Evolutionary conservation across 2,329 filamentous ascomycete species (phyloP).

Genomic region (Penicillium sp.): DNA sequence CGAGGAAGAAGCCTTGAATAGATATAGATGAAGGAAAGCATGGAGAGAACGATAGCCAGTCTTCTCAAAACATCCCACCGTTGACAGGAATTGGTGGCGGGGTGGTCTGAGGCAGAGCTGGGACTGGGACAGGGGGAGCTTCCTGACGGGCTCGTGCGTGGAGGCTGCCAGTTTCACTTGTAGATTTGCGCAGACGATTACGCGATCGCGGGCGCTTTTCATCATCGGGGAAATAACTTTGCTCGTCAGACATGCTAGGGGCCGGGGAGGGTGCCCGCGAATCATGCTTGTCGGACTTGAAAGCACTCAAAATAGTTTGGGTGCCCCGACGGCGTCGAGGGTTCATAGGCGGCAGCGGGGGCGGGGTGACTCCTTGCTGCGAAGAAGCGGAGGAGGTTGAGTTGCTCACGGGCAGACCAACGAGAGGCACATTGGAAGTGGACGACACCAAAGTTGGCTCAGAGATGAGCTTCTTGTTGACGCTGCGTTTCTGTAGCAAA

Average conservation of each 20-base stretch:
- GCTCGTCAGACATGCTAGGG: conserved; percentile 15
- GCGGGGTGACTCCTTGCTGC: conserved; percentile 46
- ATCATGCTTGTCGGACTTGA: conserved; percentile 34
- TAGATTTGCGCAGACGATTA: conserved; percentile 22
- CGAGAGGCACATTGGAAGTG: conserved; percentile 54
- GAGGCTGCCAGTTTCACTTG: conserved; percentile 42
- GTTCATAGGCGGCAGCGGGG: conserved; percentile 56
- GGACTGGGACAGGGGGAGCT: conserved; percentile 25
- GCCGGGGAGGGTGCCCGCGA: conserved; percentile 18
- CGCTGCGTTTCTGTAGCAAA: conserved; percentile 48
- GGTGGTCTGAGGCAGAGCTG: conserved; percentile 30
- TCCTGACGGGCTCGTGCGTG: conserved; percentile 42
- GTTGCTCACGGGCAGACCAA: conserved; percentile 50
- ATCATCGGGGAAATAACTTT: conserved; percentile 25
- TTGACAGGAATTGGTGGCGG: conserved; percentile 27
- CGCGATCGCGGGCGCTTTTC: conserved; percentile 35
- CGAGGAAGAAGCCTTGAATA: conserved; percentile 4
- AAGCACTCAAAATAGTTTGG: conserved; percentile 36
- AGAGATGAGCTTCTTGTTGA: conserved; percentile 58
- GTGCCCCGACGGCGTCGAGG: conserved; percentile 50
- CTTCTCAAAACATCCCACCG: conserved; percentile 36
- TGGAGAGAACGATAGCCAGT: neutral
- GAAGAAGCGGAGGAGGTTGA: conserved; percentile 31
- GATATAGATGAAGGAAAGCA: neutral
- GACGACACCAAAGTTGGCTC: conserved; percentile 50